Evolutionary conservation across 2,329 filamentous ascomycete species (phyloP).

Genomic region (Scytalidium lignicola): DNA sequence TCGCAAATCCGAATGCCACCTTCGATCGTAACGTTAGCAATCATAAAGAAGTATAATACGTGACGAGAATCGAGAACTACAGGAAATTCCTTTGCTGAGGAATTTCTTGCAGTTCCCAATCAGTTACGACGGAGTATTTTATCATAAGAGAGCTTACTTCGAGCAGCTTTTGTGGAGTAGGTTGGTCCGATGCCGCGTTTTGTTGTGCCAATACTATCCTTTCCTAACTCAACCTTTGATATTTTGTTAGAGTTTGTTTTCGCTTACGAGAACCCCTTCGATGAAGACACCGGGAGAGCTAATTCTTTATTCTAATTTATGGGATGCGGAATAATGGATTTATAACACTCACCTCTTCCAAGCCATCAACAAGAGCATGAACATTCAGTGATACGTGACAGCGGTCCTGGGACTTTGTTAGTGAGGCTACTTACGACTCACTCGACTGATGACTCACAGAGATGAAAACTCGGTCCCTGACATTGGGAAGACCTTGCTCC

Average conservation of each 20-base stretch:
- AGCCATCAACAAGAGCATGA: conserved; percentile 62
- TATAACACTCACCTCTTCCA: conserved; percentile 45
- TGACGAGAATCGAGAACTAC: background rate
- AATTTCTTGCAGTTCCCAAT: background rate
- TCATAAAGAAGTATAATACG: background rate
- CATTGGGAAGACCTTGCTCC: conserved; percentile 51
- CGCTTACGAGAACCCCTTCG: no score
- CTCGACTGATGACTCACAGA: conserved; percentile 36
- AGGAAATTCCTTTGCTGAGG: background rate
- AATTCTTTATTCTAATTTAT: no score
- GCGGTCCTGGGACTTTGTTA: conserved; percentile 33
- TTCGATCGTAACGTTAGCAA: background rate
- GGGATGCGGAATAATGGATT: no score
- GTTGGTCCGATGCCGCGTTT: conserved; percentile 48
- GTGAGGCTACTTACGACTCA: background rate
- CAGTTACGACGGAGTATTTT: background rate
- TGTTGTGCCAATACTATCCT: conserved; percentile 39
- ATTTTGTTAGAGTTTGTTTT: no score
- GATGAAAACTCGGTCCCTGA: conserved; percentile 56
- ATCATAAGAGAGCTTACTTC: conserved; percentile 35
- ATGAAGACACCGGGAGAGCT: no score
- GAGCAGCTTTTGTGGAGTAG: conserved; percentile 55
- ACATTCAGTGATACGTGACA: conserved; percentile 61
- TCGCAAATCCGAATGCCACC: conserved; percentile 59
- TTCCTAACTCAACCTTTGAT: conserved; percentile 35